Evolutionary conservation across 805 yeast species (phyloP).

Genomic region (Yarrowia osloensis): DNA sequence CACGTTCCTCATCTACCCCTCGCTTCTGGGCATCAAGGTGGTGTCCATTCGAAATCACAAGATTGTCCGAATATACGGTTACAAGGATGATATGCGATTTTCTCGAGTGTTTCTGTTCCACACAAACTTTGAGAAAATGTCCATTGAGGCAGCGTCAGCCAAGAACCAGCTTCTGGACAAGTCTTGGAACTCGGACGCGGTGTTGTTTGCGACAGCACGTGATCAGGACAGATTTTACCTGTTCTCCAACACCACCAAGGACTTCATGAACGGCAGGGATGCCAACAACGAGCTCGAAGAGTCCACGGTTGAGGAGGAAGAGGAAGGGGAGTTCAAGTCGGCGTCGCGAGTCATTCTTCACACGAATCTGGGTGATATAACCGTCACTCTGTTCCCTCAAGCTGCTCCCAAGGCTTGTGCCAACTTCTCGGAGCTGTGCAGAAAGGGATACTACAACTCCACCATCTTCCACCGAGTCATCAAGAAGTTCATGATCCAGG

Average conservation of each 20-base stretch:
- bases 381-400: conserved; percentile 43
- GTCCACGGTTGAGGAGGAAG: neutral
- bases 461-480: conserved; percentile 48
- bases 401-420: conserved; percentile 49
- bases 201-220: conserved; percentile 40
- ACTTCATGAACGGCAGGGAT: conserved; percentile 38
- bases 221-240: conserved; percentile 38
- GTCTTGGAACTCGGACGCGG: conserved; percentile 40
- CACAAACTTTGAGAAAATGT: conserved; percentile 38
- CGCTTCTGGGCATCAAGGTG: conserved; percentile 42
- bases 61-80: conserved; percentile 39
- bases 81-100: conserved; percentile 41
- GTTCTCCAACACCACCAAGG: conserved; percentile 38
- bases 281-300: conserved; percentile 36
- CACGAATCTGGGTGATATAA: conserved; percentile 50
- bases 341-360: conserved; percentile 40
- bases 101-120: conserved; percentile 40
- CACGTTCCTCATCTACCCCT: conserved; percentile 40
- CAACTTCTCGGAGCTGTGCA: conserved; percentile 46
- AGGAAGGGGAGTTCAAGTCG: conserved; percentile 35
- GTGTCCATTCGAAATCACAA: conserved; percentile 39
- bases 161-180: conserved; percentile 41
- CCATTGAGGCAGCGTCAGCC: conserved; percentile 41
- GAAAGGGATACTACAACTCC: conserved; percentile 46
- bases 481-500: conserved; percentile 60